Evolutionary conservation across 768 basidiomycete species (phyloP).

Genomic region (Amyloporia xantha): DNA sequence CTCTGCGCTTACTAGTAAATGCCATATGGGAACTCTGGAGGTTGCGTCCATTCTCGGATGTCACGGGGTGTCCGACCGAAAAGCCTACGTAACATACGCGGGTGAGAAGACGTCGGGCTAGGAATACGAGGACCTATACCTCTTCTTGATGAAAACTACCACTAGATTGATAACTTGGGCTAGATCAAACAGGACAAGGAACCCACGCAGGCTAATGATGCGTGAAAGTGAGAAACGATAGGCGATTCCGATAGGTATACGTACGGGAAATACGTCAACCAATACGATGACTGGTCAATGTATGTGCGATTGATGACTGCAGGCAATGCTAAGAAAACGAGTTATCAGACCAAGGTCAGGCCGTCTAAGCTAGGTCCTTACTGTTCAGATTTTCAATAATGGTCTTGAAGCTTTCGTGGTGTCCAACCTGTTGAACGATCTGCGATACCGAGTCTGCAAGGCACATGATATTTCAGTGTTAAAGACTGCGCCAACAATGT

Average conservation of each 20-base stretch:
- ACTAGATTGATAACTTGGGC: constrained; percentile 92
- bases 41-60: constrained; percentile 85
- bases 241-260: not conserved
- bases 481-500: too few relatives aligned
- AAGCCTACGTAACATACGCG: constrained; percentile 35
- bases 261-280: constrained; percentile 93
- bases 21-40: constrained; percentile 83
- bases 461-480: too few relatives aligned
- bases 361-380: constrained; percentile 17
- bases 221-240: not conserved
- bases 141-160: constrained; percentile 79
- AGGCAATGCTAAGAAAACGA: constrained; percentile 59
- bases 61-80: constrained; percentile 89
- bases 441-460: constrained; percentile 33
- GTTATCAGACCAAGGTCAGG: constrained; percentile 1
- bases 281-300: constrained; percentile 85
- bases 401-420: constrained; percentile 37
- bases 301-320: constrained; percentile 78
- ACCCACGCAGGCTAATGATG: constrained; percentile 71
- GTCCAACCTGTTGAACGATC: constrained; percentile 42
- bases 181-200: constrained; percentile 90
- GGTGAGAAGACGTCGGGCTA: not conserved
- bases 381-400: constrained; percentile 42
- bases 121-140: constrained; percentile 33
- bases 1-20: constrained; percentile 82